These are phyloP conservation scores for Apiospora aurea DNA, from an alignment of 2,329 filamentous ascomycete species.

Conservation along the genomic window DNA sequence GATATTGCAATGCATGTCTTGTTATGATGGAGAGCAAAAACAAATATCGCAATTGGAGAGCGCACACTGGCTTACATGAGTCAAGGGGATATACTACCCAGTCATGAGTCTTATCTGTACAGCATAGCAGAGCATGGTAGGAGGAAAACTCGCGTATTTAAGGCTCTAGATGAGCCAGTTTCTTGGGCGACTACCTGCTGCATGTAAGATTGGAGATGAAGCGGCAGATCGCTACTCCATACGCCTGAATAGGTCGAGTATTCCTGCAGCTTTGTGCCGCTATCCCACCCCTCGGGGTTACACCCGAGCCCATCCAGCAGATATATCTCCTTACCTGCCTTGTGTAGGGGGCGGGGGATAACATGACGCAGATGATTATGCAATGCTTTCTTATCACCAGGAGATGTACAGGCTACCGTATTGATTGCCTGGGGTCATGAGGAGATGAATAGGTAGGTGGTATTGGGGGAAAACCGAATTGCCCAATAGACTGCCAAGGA, in stretches of 20 bases:
- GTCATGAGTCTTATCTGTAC: neutral
- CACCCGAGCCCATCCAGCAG: neutral
- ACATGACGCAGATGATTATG: neutral
- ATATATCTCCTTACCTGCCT: neutral
- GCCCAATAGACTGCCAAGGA: neutral
- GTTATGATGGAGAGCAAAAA: neutral
- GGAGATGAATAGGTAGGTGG: constrained; percentile 1
- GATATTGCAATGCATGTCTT: neutral
- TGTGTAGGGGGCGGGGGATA: neutral
- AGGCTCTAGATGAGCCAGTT: neutral
- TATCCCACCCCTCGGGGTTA: neutral
- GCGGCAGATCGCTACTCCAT: neutral
- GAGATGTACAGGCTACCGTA: neutral
- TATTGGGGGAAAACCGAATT: neutral
- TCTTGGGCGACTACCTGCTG: neutral
- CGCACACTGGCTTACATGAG: neutral
- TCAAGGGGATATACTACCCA: neutral
- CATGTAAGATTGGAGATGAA: neutral
- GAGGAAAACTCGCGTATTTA: neutral
- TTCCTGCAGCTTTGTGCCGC: constrained; percentile 1
- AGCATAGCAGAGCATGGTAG: neutral
- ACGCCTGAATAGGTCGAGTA: neutral
- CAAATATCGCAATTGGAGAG: neutral
- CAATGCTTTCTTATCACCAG: neutral
- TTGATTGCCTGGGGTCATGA: neutral